A percentile compares a stretch with the other conserved stretches of the same genome.
phyloP scores from a whole-genome alignment of 1,284 basidiomycete species.

The Amylostereum areolatum region DNA sequence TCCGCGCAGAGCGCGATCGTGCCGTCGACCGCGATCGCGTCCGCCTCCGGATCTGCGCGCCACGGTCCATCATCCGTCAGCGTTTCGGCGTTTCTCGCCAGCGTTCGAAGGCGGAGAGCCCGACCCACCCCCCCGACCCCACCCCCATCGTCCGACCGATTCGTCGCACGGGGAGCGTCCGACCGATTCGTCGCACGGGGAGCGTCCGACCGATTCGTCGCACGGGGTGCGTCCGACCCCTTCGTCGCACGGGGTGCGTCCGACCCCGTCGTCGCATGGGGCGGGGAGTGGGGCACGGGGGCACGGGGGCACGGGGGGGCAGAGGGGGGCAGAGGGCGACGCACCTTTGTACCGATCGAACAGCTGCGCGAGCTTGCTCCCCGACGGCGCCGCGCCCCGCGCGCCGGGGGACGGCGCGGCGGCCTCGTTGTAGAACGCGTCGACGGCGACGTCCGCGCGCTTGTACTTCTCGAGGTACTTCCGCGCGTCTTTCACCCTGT shows the following conservation, averaged over 20 bases:
- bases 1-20: constrained; percentile 71
- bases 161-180: neutral
- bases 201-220: neutral
- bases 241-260: too few relatives aligned
- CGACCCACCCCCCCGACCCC: too few relatives aligned
- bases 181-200: neutral
- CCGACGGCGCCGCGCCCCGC: constrained; percentile 33
- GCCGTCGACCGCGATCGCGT: constrained; percentile 66
- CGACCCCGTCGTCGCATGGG: too few relatives aligned
- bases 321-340: constrained; percentile 10
- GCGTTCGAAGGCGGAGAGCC: too few relatives aligned
- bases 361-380: constrained; percentile 53
- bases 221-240: neutral
- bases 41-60: constrained; percentile 44
- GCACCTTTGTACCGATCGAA: constrained; percentile 81
- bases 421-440: constrained; percentile 66
- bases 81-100: neutral
- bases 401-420: constrained; percentile 20
- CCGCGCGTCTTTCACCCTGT: constrained; percentile 60
- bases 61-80: neutral
- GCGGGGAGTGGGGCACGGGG: too few relatives aligned
- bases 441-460: constrained; percentile 68
- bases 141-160: too few relatives aligned
- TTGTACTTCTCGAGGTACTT: constrained; percentile 69
- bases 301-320: neutral